Evolutionary conservation across 2,329 filamentous ascomycete genomes (phyloP).

Genomic region (Hypomyces rosellus): DNA sequence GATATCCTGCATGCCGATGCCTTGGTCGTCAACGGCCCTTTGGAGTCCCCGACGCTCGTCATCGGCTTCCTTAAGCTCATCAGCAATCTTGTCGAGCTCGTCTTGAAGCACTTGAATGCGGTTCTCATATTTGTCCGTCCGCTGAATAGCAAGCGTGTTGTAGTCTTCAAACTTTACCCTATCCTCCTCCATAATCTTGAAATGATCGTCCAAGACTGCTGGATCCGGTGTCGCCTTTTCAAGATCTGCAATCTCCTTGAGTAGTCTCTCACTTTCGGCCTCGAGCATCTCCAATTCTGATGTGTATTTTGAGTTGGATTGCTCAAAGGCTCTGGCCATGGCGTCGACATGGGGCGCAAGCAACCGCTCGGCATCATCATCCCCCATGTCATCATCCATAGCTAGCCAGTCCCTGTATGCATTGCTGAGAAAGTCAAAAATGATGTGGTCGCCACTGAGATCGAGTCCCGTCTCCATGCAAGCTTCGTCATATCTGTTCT

Average conservation of each 20-base stretch:
- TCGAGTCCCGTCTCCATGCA: slow-evolving; percentile 85
- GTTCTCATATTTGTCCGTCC: slow-evolving; percentile 82
- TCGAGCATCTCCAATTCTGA: slow-evolving; percentile 82
- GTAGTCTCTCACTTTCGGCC: slow-evolving; percentile 72
- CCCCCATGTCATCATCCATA: slow-evolving; percentile 81
- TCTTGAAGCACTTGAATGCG: slow-evolving; percentile 77
- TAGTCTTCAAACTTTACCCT: slow-evolving; percentile 93
- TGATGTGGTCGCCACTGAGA: slow-evolving; percentile 82
- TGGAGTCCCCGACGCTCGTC: slow-evolving; percentile 76
- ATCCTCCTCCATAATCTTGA: slow-evolving; percentile 91
- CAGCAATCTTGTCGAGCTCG: slow-evolving; percentile 71
- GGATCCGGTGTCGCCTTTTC: slow-evolving; percentile 82
- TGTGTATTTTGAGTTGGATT: slow-evolving; percentile 74
- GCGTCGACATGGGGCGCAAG: slow-evolving; percentile 76
- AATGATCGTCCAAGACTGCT: slow-evolving; percentile 77
- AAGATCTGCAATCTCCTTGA: slow-evolving; percentile 82
- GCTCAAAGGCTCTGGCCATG: slow-evolving; percentile 85
- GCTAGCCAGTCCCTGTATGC: slow-evolving; percentile 92
- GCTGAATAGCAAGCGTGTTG: slow-evolving; percentile 75
- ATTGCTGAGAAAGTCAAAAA: slow-evolving; percentile 83
- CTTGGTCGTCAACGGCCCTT: slow-evolving; percentile 81
- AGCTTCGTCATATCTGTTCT: slow-evolving; percentile 79
- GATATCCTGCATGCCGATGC: slow-evolving; percentile 96
- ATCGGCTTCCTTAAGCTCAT: slow-evolving; percentile 73
- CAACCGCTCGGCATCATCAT: slow-evolving; percentile 73